Evolutionary conservation across 331 rosid genomes (phyloP).

Genomic region (Erythrophleum ivorense): DNA sequence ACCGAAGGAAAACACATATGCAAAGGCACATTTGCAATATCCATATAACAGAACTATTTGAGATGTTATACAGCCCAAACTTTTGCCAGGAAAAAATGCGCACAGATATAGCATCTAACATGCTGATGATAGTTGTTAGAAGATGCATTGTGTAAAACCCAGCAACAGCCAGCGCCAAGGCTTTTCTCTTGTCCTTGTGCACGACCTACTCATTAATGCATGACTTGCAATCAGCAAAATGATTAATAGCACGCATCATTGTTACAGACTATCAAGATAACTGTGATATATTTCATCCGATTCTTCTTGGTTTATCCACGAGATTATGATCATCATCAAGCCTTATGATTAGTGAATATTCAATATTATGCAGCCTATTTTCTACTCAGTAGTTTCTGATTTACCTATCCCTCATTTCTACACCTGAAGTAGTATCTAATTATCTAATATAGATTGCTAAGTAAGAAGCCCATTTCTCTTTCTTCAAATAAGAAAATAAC

Average conservation of each 20-base stretch:
- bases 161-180: background rate
- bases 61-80: background rate
- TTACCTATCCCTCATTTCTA: slow-evolving; percentile 19
- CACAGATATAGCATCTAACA: slow-evolving; percentile 8
- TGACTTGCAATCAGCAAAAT: background rate
- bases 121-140: background rate
- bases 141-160: background rate
- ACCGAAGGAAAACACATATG: background rate
- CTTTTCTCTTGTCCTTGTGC: background rate
- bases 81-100: background rate
- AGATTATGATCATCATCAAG: slow-evolving; percentile 27
- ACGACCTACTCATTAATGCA: slow-evolving; percentile 5
- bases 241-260: background rate
- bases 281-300: background rate
- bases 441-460: slow-evolving; percentile 8
- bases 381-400: slow-evolving; percentile 1
- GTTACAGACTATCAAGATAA: background rate
- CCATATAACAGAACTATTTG: background rate
- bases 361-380: background rate
- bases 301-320: slow-evolving; percentile 10
- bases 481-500: slow-evolving; percentile 6
- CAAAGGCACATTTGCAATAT: slow-evolving; percentile 19
- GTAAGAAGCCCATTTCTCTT: slow-evolving; percentile 25
- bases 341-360: slow-evolving; percentile 16
- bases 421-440: background rate